A percentile compares a stretch with the other conserved stretches of the same genome.
These are phyloP conservation scores for Diplosphaera chodatii DNA, from an alignment of 139 green algal species.

Conservation along the genomic window DNA sequence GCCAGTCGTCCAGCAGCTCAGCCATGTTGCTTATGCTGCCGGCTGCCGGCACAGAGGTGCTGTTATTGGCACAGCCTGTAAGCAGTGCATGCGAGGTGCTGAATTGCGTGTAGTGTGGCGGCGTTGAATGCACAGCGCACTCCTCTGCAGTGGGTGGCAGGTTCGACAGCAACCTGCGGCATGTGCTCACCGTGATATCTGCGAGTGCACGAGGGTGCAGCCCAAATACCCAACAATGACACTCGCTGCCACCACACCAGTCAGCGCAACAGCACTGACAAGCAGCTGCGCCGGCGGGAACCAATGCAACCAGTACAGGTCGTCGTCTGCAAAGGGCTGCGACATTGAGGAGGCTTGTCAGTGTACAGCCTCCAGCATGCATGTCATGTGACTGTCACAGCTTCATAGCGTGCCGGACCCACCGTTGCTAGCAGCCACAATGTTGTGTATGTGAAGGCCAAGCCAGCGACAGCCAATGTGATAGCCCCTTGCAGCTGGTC, in stretches of 20 bases:
- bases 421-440: conserved; percentile 51
- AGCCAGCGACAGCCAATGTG: neutral
- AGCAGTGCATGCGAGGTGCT: no score
- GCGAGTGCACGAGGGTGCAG: conserved; percentile 12
- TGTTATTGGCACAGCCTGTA: no score
- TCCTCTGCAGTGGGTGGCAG: no score
- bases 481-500: neutral
- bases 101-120: no score
- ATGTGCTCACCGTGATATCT: conserved; percentile 9
- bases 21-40: no score
- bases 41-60: neutral
- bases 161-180: no score
- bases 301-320: conserved; percentile 24
- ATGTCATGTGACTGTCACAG: neutral
- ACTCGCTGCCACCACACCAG: conserved; percentile 1
- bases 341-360: neutral
- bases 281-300: conserved; percentile 28
- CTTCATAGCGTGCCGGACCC: neutral
- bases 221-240: conserved; percentile 13
- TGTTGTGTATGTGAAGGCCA: conserved; percentile 36
- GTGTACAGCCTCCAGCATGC: neutral
- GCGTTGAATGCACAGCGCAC: no score
- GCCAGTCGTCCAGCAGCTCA: conserved; percentile 39
- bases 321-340: conserved; percentile 58
- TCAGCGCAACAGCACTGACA: neutral